A percentile compares a stretch with the other conserved stretches of the same genome.
Conservation (phyloP, 306 rosid genomes). For the Prunus persica region Prunus_persica_NCBIv2 NC_034012.1:6260001-6260500, state of each 20-base stretch:
- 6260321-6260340: slow-evolving; percentile 4
- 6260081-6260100: no score
- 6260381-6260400: not conserved
- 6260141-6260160: not conserved
- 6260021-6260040: not conserved
- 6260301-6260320: not conserved
- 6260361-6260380: not conserved
- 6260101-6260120: no score
- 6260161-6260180: not conserved
- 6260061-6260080: not conserved
- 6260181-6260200: not conserved
- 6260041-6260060: not conserved
- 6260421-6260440: not conserved
- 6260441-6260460: not conserved
- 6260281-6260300: not conserved
- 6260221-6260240: slow-evolving; percentile 9
- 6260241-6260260: slow-evolving; percentile 19
- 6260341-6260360: not conserved
- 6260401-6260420: not conserved
- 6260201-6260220: not conserved
- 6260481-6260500: not conserved
- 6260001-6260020: not conserved
- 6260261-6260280: slow-evolving; percentile 8
- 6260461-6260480: not conserved
- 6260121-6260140: no score